Base-by-base conservation (phyloP, 169 alveolate genomes). In the Sarcocystis neurona region DNA sequence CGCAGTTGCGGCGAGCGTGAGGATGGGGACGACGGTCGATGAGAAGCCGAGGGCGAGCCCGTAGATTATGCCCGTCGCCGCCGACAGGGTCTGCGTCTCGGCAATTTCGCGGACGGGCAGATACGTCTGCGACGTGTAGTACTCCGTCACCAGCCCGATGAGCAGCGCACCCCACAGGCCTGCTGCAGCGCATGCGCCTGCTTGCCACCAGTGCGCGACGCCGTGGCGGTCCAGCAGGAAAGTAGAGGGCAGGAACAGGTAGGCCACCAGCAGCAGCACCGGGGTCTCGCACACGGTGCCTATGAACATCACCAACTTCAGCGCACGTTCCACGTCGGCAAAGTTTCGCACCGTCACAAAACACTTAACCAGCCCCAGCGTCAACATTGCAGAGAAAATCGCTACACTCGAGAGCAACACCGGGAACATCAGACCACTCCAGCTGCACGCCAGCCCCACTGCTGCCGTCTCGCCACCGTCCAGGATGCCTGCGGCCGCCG, bases 11-110 rank as follows among this genome's bases (percentile, higher is more conserved):
- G 96, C 96, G 56, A 96, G 92, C 72, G 96, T 90, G 66, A 95
- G 79, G 58, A 95, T 95, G 1, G 98, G 98, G 85, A 95, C 88
- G 89, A 96, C 93, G 58, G 97, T 94, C 77, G 97, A 94, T 78
- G 93, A 80, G 94, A 95, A 95, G 44, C 98, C 98, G 68, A 97
- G 91, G 27, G 98, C 97, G 41, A 97, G 90, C 34, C 98, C 98
- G 82, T 93, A 94, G 60, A 95, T 95, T 77, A 95, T 95, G 50
- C 96, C 97, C 18, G 97, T 95, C 20, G 97, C 97, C 32, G 97
- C 97, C 70, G 97, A 95, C 37, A 94, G 90, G 77, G 87, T 94
- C 93, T 96, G 97, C 37, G 97, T 75, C 75, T 93, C 92, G 5
- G 98, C 93, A 34, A 97, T 95, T 72, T 95, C 96, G 91, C 95